Evolutionary conservation across 352 stramenopile genomes (phyloP).

Genomic region (Aphanomyces stellatus): DNA sequence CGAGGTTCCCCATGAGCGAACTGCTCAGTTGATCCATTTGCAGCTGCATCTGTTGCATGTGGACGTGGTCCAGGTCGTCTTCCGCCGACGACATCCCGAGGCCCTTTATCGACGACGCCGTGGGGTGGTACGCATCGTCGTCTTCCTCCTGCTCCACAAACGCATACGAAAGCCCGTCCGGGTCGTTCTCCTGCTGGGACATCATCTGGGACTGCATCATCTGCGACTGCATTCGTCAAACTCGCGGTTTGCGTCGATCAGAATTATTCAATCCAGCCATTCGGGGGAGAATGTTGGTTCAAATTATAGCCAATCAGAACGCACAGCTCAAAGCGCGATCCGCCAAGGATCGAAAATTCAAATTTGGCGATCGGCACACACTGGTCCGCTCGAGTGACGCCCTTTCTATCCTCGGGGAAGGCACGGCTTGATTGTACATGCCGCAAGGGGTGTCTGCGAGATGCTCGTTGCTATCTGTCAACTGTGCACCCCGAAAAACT

Average conservation of each 20-base stretch:
- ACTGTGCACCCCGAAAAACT: too few relatives aligned
- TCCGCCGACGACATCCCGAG: too few relatives aligned
- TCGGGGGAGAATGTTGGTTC: neutral
- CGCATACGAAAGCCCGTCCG: slow-evolving; percentile 12
- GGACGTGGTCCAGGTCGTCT: neutral
- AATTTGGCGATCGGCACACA: too few relatives aligned
- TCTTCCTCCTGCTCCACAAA: slow-evolving; percentile 20
- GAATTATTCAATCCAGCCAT: neutral
- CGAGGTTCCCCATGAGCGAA: slow-evolving; percentile 1
- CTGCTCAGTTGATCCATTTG: slow-evolving; percentile 1
- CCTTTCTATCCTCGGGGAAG: too few relatives aligned
- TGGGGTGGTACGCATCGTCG: too few relatives aligned
- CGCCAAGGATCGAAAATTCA: too few relatives aligned
- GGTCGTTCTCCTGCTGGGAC: slow-evolving; percentile 1
- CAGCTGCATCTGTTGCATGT: slow-evolving; percentile 14
- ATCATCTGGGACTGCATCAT: slow-evolving; percentile 8
- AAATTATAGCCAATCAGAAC: slow-evolving; percentile 8
- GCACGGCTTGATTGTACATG: too few relatives aligned
- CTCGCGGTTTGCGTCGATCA: neutral
- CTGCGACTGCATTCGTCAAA: neutral
- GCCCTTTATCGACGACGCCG: neutral
- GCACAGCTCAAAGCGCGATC: neutral
- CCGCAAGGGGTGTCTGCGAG: too few relatives aligned
- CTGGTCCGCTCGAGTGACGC: too few relatives aligned
- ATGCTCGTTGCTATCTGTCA: too few relatives aligned